Conservation (phyloP, 345 rosid genomes). For the Gossypium bickii region DNA sequence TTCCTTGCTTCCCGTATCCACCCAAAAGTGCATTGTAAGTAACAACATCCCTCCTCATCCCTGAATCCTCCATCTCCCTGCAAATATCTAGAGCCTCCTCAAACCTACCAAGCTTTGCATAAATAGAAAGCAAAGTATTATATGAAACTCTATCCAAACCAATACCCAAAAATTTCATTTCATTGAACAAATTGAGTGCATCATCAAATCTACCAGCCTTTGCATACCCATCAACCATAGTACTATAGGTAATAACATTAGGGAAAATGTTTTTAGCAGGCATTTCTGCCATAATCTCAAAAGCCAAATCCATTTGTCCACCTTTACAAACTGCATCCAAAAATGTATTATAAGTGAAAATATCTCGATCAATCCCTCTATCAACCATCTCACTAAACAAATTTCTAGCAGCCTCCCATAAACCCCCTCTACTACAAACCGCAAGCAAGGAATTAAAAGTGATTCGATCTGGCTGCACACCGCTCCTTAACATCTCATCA, state of each 20-base stretch:
- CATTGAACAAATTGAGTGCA: conserved; percentile 59
- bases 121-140: conserved; percentile 73
- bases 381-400: conserved; percentile 75
- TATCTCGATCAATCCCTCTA: conserved; percentile 73
- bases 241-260: conserved; percentile 85
- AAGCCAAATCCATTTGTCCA: conserved; percentile 82
- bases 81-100: conserved; percentile 71
- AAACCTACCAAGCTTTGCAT: conserved; percentile 75
- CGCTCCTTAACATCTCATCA: conserved; percentile 65
- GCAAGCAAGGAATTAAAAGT: conserved; percentile 81
- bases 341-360: conserved; percentile 73
- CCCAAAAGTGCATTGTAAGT: conserved; percentile 87
- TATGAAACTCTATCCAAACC: conserved; percentile 75
- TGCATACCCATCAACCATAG: conserved; percentile 84
- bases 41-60: conserved; percentile 77
- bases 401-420: conserved; percentile 76
- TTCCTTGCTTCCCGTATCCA: conserved; percentile 80
- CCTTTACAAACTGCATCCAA: conserved; percentile 91
- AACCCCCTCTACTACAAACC: conserved; percentile 80
- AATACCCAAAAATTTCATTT: conserved; percentile 72
- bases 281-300: conserved; percentile 71
- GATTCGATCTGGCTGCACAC: conserved; percentile 86
- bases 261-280: conserved; percentile 66
- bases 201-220: conserved; percentile 72
- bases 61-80: conserved; percentile 71